These are phyloP conservation scores for Grammothele lineata DNA, from an alignment of 768 basidiomycete species.

Conservation along the genomic window DNA sequence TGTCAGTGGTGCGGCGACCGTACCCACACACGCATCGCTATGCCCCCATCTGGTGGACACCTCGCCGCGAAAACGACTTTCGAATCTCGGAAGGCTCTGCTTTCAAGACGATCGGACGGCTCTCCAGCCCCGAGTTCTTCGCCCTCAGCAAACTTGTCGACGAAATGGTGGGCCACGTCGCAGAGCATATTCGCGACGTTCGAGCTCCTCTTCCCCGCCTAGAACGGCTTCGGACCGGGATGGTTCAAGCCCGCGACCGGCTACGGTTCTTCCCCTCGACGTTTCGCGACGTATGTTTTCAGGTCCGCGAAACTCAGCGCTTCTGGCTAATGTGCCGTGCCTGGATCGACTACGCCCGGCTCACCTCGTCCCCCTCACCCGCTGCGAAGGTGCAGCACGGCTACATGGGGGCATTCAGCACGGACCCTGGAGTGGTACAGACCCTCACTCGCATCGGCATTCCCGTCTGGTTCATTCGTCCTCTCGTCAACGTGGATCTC, in stretches of 20 bases:
- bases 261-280: background rate
- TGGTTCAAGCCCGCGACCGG: background rate
- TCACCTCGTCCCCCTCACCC: background rate
- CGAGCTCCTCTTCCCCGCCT: background rate
- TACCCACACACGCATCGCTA: background rate
- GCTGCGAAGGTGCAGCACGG: background rate
- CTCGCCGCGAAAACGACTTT: background rate
- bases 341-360: background rate
- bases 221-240: background rate
- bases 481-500: background rate
- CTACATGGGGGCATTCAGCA: conserved; percentile 1
- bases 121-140: background rate
- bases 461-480: background rate
- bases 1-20: background rate
- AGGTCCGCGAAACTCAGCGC: background rate
- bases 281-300: background rate
- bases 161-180: background rate
- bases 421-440: background rate
- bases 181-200: background rate
- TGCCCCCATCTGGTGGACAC: background rate
- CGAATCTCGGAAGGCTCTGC: background rate
- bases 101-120: background rate
- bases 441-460: background rate
- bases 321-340: background rate
- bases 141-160: background rate